Percentiles rank a stretch among this genome's conserved stretches.
Evolutionary conservation across 2,329 filamentous ascomycete species (phyloP).

Genomic region (Xenosphaeropsis pyriputrescens): DNA sequence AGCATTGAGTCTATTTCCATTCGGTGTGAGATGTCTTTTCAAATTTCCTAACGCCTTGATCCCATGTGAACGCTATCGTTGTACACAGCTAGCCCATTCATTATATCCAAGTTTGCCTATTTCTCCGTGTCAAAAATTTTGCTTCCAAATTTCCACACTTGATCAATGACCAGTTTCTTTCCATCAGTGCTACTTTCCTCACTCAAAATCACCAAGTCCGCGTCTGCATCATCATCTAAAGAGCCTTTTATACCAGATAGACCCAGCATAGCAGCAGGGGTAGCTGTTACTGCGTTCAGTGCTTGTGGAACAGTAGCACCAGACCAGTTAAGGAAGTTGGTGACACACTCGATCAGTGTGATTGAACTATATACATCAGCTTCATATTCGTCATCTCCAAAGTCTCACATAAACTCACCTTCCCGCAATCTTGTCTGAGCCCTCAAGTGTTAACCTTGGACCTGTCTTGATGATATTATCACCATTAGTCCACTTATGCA

Average conservation of each 20-base stretch:
- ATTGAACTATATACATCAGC: conserved; percentile 34
- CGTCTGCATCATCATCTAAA: conserved; percentile 47
- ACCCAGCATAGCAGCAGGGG: conserved; percentile 65
- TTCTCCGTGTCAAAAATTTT: conserved; percentile 6
- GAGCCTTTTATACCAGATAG: conserved; percentile 52
- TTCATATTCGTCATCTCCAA: conserved; percentile 11
- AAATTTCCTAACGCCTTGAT: too few relatives aligned
- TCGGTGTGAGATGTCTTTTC: too few relatives aligned
- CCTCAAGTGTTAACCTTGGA: conserved; percentile 58
- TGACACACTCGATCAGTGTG: conserved; percentile 67
- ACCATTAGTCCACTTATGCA: conserved; percentile 75
- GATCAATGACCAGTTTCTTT: conserved; percentile 28
- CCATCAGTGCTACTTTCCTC: conserved; percentile 30
- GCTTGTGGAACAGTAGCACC: conserved; percentile 53
- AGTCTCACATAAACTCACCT: conserved; percentile 30
- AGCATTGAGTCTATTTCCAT: too few relatives aligned
- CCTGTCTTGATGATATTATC: conserved; percentile 56
- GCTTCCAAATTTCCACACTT: conserved; percentile 15
- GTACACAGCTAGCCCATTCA: too few relatives aligned
- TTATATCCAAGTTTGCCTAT: background rate
- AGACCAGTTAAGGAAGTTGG: conserved; percentile 67
- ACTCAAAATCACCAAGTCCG: conserved; percentile 54
- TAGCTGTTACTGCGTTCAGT: conserved; percentile 58
- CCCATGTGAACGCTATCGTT: too few relatives aligned
- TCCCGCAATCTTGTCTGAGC: conserved; percentile 65